Conservation (phyloP, 495 filamentous ascomycete species). For the Podospora sp. region DNA sequence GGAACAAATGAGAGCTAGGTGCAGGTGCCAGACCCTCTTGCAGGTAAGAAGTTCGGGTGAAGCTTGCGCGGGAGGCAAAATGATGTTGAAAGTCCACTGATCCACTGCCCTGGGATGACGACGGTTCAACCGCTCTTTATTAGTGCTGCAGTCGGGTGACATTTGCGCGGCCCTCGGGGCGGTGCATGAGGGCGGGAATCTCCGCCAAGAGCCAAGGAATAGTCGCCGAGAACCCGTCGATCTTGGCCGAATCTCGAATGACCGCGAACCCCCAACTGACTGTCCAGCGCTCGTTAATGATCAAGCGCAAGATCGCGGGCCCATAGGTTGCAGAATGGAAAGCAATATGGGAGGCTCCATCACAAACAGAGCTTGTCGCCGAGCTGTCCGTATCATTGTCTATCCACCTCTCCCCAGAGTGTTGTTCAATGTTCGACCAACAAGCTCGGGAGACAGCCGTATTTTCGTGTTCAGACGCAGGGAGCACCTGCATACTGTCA, state of each 20-base stretch:
- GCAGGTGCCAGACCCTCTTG: background rate
- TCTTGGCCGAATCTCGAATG: background rate
- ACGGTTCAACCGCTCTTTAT: background rate
- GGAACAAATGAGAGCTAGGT: background rate
- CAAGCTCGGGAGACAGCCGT: no score
- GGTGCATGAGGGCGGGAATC: background rate
- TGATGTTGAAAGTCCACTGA: background rate
- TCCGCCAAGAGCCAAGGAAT: slow-evolving; percentile 5
- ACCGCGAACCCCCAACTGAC: no score
- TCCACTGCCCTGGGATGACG: slow-evolving; percentile 5
- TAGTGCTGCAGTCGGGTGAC: background rate
- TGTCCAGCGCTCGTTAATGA: no score
- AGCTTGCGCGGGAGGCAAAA: background rate
- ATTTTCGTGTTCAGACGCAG: no score
- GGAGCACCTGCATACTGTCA: no score
- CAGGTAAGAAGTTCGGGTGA: background rate
- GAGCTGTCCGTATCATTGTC: no score
- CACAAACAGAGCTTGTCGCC: no score
- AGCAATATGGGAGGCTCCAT: no score
- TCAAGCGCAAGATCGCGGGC: no score
- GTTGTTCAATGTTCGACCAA: no score
- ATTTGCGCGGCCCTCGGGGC: background rate
- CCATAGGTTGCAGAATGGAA: no score
- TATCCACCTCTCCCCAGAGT: no score
- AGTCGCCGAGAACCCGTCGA: background rate